These are phyloP conservation scores for Alliaria petiolata DNA, from an alignment of 345 rosid species.

Conservation along the genomic window DNA sequence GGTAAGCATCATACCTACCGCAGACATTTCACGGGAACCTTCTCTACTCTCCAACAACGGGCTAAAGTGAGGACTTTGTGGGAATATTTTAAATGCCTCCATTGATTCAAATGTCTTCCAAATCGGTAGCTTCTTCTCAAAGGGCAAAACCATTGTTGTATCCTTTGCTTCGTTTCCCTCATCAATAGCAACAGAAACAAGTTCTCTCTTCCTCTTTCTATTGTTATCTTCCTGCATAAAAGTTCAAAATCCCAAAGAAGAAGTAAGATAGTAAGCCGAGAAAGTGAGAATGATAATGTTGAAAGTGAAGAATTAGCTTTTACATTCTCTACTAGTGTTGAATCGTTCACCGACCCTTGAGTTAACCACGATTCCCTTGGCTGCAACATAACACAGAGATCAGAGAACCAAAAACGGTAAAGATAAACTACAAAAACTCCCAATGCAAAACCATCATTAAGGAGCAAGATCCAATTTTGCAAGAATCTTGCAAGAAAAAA, in stretches of 20 bases:
- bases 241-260: background rate
- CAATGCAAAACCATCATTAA: background rate
- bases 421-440: background rate
- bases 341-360: constrained; percentile 6
- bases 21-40: constrained; percentile 57
- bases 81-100: constrained; percentile 34
- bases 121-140: constrained; percentile 45
- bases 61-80: constrained; percentile 63
- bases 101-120: constrained; percentile 62
- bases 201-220: constrained; percentile 14
- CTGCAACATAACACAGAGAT: constrained; percentile 23
- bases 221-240: background rate
- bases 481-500: no score
- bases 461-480: no score
- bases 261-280: background rate
- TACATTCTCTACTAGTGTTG: background rate
- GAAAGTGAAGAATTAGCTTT: background rate
- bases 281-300: background rate
- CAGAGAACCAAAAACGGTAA: background rate
- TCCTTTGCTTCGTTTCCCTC: constrained; percentile 10
- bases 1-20: constrained; percentile 61
- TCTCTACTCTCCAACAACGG: constrained; percentile 47
- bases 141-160: constrained; percentile 34
- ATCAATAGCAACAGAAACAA: background rate
- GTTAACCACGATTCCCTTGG: constrained; percentile 31